phyloP scores from a whole-genome alignment of 495 filamentous ascomycete species.

The Penicillium soppii region DNA sequence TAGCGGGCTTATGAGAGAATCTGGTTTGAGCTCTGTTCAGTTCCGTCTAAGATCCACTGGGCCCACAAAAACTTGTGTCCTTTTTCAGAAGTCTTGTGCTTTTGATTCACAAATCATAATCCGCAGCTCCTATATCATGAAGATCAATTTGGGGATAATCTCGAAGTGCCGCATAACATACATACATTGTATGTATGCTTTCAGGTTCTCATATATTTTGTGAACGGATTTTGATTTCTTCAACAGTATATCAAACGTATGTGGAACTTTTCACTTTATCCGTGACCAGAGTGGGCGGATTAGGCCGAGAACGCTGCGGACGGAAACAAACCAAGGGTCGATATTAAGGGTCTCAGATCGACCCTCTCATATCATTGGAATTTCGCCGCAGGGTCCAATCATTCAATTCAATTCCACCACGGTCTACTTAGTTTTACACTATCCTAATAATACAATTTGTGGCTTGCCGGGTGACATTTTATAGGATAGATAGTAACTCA shows the following conservation, averaged over 20 bases:
- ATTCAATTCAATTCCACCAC: neutral
- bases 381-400: constrained; percentile 1
- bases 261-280: neutral
- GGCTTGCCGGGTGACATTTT: too few relatives aligned
- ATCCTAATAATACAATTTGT: too few relatives aligned
- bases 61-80: neutral
- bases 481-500: too few relatives aligned
- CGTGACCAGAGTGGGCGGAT: neutral
- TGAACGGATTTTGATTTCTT: too few relatives aligned
- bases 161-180: too few relatives aligned
- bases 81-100: neutral
- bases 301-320: neutral
- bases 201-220: too few relatives aligned
- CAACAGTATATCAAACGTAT: neutral
- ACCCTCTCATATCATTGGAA: neutral
- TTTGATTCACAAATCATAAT: neutral
- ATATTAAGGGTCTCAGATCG: constrained; percentile 2
- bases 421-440: too few relatives aligned
- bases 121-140: too few relatives aligned
- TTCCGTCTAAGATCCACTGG: neutral
- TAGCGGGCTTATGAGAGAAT: neutral
- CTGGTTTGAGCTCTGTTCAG: neutral
- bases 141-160: too few relatives aligned
- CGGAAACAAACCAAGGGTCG: neutral
- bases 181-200: too few relatives aligned